These are phyloP conservation scores for Mucor racemosus DNA, from an alignment of 371 early-diverging fungal genomes.

Conservation along the genomic window DNA sequence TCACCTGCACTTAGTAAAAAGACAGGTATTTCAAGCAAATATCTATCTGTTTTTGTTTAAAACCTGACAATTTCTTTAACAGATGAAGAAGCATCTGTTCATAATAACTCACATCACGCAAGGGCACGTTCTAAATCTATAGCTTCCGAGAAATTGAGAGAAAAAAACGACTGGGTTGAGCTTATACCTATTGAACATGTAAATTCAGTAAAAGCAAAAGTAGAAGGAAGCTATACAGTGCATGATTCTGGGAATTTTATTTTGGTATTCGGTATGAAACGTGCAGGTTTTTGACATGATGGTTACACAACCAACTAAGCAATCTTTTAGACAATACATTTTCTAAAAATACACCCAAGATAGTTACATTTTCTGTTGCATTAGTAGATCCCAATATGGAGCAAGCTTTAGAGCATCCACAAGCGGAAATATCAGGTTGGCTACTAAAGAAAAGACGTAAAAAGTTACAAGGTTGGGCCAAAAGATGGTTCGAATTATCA, in stretches of 20 bases:
- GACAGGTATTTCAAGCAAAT: background rate
- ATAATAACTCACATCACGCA: background rate
- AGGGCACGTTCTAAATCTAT: conserved; percentile 21
- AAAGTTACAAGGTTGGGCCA: conserved; percentile 80
- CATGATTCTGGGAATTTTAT: conserved; percentile 43
- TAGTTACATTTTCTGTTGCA: conserved; percentile 78
- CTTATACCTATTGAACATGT: conserved; percentile 17
- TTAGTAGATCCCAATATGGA: conserved; percentile 30
- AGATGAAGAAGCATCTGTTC: conserved; percentile 4
- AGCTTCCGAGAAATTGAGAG: conserved; percentile 16
- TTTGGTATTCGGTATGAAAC: conserved; percentile 41
- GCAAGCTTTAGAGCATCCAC: conserved; percentile 13
- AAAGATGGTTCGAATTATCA: conserved; percentile 67
- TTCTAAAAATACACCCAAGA: conserved; percentile 86
- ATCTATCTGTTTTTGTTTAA: background rate
- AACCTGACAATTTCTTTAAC: conserved; percentile 26
- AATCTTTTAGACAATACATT: conserved; percentile 75
- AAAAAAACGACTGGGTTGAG: conserved; percentile 12
- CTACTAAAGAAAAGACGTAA: conserved; percentile 84
- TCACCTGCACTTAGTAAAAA: background rate
- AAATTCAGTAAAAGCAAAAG: conserved; percentile 6
- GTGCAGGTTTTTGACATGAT: background rate
- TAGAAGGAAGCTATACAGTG: conserved; percentile 30
- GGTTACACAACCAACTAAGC: background rate
- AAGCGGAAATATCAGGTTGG: conserved; percentile 55